Percentiles rank a stretch among this genome's conserved stretches.
phyloP scores from a whole-genome alignment of 163 green algal genomes.

The Picocystis sp. region DNA sequence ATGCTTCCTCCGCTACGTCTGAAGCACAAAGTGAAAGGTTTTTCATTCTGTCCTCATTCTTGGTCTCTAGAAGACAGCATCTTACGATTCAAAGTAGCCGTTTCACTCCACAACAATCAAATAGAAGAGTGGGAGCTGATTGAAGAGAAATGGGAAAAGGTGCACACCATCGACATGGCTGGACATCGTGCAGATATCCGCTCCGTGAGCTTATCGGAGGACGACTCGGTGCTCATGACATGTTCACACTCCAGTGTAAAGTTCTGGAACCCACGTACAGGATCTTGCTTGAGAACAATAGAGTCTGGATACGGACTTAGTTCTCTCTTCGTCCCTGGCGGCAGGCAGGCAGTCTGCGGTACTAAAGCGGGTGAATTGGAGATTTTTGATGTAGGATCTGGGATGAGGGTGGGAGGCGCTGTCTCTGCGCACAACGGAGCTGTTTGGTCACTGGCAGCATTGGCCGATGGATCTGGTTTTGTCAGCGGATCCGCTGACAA shows the following conservation, averaged over 20 bases:
- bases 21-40: slow-evolving; percentile 44
- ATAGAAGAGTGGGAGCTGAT: slow-evolving; percentile 39
- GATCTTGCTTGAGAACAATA: slow-evolving; percentile 66
- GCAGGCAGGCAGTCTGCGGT: slow-evolving; percentile 61
- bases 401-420: slow-evolving; percentile 9
- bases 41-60: slow-evolving; percentile 22
- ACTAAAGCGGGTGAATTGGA: slow-evolving; percentile 37
- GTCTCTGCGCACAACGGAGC: slow-evolving; percentile 38
- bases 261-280: slow-evolving; percentile 45
- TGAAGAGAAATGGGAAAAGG: too few relatives aligned
- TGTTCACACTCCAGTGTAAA: slow-evolving; percentile 47
- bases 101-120: slow-evolving; percentile 60
- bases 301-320: slow-evolving; percentile 74
- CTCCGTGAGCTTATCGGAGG: slow-evolving; percentile 46
- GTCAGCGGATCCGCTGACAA: slow-evolving; percentile 68
- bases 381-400: slow-evolving; percentile 9
- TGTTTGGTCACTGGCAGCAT: slow-evolving; percentile 64
- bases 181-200: slow-evolving; percentile 80
- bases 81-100: slow-evolving; percentile 23
- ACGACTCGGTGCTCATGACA: slow-evolving; percentile 62
- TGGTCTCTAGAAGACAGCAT: too few relatives aligned
- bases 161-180: slow-evolving; percentile 24
- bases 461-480: slow-evolving; percentile 62
- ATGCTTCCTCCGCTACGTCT: slow-evolving; percentile 27
- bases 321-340: slow-evolving; percentile 54